Evolutionary conservation across 2,329 filamentous ascomycete species (phyloP).

Genomic region (Coniosporium tulheliwenetii): DNA sequence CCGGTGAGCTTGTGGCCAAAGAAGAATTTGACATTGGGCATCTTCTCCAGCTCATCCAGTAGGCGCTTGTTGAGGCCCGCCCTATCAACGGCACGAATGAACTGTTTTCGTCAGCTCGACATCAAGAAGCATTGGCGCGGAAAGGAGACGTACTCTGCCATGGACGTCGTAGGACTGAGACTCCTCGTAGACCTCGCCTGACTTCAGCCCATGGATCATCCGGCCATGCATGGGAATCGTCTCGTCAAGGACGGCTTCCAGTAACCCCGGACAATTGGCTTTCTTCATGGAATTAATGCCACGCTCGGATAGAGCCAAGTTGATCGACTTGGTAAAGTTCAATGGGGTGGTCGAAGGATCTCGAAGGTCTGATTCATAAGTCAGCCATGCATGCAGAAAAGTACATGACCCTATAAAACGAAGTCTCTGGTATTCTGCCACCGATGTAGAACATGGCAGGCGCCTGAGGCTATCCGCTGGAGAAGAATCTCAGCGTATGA

Average conservation of each 20-base stretch:
- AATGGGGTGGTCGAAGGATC: constrained; percentile 68
- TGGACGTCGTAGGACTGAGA: constrained; percentile 85
- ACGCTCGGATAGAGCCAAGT: constrained; percentile 82
- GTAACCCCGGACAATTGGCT: constrained; percentile 48
- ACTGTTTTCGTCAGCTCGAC: constrained; percentile 30
- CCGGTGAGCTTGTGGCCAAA: constrained; percentile 91
- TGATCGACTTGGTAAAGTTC: constrained; percentile 98
- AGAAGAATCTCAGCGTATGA: no score
- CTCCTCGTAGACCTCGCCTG: constrained; percentile 55
- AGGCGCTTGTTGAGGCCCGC: constrained; percentile 68
- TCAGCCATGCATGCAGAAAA: no score
- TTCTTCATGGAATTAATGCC: constrained; percentile 77
- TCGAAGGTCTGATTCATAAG: constrained; percentile 57
- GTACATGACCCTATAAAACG: neutral
- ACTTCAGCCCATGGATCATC: constrained; percentile 73
- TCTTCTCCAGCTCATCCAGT: constrained; percentile 64
- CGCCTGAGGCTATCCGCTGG: no score
- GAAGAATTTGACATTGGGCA: constrained; percentile 80
- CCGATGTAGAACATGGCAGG: no score
- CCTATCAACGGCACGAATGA: constrained; percentile 74
- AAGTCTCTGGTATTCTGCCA: no score
- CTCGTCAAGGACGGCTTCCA: constrained; percentile 57
- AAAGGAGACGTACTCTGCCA: constrained; percentile 48
- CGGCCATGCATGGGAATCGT: constrained; percentile 90
- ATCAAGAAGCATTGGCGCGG: neutral